These are phyloP conservation scores for Diphasiastrum complanatum DNA, from an alignment of 83 land plant species.

Conservation along the genomic window DNA sequence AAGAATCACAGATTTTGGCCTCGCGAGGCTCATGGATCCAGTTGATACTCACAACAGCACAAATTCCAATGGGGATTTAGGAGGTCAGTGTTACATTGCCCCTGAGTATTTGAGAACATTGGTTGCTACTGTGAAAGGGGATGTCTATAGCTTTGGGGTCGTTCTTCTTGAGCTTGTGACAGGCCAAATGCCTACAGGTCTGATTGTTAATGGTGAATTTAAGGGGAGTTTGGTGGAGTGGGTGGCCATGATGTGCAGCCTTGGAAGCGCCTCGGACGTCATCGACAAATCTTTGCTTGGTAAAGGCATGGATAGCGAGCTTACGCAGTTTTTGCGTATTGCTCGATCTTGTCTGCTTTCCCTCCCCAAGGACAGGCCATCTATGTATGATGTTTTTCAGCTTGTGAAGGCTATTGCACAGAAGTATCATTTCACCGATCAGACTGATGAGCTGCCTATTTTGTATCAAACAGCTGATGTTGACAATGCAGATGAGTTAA, in stretches of 20 bases:
- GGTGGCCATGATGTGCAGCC: neutral
- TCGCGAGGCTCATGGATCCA: constrained; percentile 1
- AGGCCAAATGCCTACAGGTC: constrained; percentile 2
- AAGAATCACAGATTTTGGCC: constrained; percentile 16
- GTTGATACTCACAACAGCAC: constrained; percentile 17
- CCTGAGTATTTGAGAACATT: constrained; percentile 13
- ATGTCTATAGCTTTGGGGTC: constrained; percentile 13
- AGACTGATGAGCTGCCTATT: no score
- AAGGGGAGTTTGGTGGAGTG: constrained; percentile 9
- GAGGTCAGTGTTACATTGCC: constrained; percentile 1
- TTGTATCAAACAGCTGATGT: no score
- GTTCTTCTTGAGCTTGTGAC: constrained; percentile 6
- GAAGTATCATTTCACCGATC: neutral
- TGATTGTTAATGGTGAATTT: constrained; percentile 1
- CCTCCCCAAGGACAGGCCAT: constrained; percentile 10
- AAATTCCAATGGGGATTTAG: constrained; percentile 6
- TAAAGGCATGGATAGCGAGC: neutral
- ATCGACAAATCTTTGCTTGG: neutral
- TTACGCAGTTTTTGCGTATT: constrained; percentile 1
- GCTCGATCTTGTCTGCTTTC: constrained; percentile 8
- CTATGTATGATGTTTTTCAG: constrained; percentile 12
- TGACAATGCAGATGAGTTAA: no score
- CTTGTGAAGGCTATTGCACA: neutral
- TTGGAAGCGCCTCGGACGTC: neutral
- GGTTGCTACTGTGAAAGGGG: constrained; percentile 8